These are phyloP conservation scores for Neovahlkampfia damariscottae DNA, from an alignment of 78 protist species.

Conservation along the genomic window DNA sequence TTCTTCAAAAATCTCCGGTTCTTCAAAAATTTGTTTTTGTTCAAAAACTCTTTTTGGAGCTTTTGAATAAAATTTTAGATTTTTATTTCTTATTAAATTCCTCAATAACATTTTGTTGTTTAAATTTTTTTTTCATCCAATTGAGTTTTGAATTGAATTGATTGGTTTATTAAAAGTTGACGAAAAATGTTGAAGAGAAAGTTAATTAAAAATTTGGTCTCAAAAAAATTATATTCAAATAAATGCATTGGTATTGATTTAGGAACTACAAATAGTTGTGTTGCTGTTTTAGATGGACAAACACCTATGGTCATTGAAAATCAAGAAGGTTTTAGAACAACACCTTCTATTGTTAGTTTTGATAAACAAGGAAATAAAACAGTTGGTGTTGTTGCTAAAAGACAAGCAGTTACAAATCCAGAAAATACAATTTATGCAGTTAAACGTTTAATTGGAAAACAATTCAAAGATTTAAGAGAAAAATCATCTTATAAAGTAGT, in stretches of 20 bases:
- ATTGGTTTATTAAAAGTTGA: no score
- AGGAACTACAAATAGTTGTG: slow-evolving; percentile 98
- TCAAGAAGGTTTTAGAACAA: slow-evolving; percentile 80
- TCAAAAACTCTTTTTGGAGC: no score
- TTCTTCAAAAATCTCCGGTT: no score
- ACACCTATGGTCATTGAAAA: slow-evolving; percentile 72
- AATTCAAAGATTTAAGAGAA: slow-evolving; percentile 39
- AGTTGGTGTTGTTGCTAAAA: slow-evolving; percentile 86
- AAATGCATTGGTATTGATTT: slow-evolving; percentile 98
- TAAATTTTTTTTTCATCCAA: no score
- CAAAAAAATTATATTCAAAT: no score
- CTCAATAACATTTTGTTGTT: no score
- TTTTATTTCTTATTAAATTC: no score
- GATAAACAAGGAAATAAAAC: slow-evolving; percentile 53
- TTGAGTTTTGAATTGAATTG: no score
- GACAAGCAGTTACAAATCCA: slow-evolving; percentile 78
- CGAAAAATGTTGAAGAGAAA: no score
- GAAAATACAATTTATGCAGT: slow-evolving; percentile 70
- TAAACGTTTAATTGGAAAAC: slow-evolving; percentile 87
- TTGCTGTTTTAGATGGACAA: slow-evolving; percentile 76
- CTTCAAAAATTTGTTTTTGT: no score
- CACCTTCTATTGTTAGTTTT: slow-evolving; percentile 91
- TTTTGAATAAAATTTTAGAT: no score
- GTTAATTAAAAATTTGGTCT: no score
- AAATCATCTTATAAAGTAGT: slow-evolving; percentile 46